These are phyloP conservation scores for Echinochloa phyllopogon DNA, from an alignment of 176 grass and related monocot genomes.

Conservation along the genomic window DNA sequence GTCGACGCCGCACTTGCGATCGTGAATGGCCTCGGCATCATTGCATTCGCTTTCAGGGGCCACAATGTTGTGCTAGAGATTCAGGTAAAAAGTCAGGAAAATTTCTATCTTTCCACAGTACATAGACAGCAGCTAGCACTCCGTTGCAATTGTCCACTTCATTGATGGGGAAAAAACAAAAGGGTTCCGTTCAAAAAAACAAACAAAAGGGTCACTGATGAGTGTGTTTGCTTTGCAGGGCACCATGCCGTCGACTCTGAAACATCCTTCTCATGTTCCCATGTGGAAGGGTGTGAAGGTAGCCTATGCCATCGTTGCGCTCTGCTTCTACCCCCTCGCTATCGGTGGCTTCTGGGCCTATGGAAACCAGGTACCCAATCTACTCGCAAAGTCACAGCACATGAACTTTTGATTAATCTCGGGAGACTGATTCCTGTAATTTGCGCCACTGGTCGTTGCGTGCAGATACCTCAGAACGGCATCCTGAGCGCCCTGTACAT, in stretches of 20 bases:
- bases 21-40: constrained; percentile 87
- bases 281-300: constrained; percentile 97
- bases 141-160: background rate
- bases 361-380: constrained; percentile 64
- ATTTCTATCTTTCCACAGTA: background rate
- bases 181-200: background rate
- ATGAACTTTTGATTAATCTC: background rate
- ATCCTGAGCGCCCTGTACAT: constrained; percentile 65
- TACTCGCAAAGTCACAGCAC: background rate
- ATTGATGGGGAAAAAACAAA: background rate
- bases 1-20: constrained; percentile 52
- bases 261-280: constrained; percentile 84
- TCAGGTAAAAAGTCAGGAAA: constrained; percentile 50
- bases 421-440: background rate
- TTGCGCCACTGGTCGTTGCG: background rate
- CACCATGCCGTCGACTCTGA: constrained; percentile 90
- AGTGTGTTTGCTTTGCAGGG: constrained; percentile 57
- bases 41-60: constrained; percentile 93
- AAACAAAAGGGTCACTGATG: background rate
- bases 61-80: constrained; percentile 97
- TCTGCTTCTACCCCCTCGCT: constrained; percentile 80
- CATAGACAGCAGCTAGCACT: background rate
- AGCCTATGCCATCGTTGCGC: constrained; percentile 68
- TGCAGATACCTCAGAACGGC: constrained; percentile 75
- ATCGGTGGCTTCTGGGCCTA: constrained; percentile 97